These are phyloP conservation scores for Hypericum androsaemum DNA, from an alignment of 345 rosid genomes.

Conservation along the genomic window DNA sequence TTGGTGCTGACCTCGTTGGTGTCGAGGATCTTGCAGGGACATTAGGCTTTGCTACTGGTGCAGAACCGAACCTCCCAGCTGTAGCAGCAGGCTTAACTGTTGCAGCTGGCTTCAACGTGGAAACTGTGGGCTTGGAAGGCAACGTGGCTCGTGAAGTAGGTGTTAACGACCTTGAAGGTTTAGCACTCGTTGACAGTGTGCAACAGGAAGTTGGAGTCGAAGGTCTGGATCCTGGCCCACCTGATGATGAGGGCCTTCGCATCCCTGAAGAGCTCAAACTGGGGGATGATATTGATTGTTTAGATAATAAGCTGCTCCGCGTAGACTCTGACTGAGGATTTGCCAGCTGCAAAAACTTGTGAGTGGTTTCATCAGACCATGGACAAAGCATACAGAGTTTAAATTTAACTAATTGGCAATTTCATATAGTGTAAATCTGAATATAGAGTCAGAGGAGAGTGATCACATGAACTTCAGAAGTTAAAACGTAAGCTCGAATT, in stretches of 20 bases:
- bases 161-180: conserved; percentile 16
- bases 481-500: no score
- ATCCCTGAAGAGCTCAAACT: conserved; percentile 12
- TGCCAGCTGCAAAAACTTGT: conserved; percentile 17
- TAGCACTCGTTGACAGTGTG: conserved; percentile 9
- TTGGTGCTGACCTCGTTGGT: conserved; percentile 33
- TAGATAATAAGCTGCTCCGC: conserved; percentile 4
- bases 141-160: conserved; percentile 16
- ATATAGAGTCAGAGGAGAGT: no score
- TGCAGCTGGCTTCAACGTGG: conserved; percentile 24
- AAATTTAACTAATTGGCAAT: not conserved
- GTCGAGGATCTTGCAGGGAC: conserved; percentile 40
- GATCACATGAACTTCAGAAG: no score
- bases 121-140: conserved; percentile 15
- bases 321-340: conserved; percentile 19
- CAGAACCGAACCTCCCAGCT: no score
- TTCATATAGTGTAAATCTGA: no score
- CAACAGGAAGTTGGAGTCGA: conserved; percentile 19
- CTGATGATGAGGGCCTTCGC: conserved; percentile 18
- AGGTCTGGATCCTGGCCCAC: conserved; percentile 15
- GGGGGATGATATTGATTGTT: conserved; percentile 2
- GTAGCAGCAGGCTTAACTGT: conserved; percentile 1
- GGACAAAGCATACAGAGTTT: not conserved
- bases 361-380: conserved; percentile 9
- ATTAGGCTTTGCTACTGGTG: conserved; percentile 18